A percentile compares a stretch with the other conserved stretches of the same genome.
These are phyloP conservation scores for Apiotrichum laibachii DNA, from an alignment of 1,284 basidiomycete species.

Conservation along the genomic window DNA sequence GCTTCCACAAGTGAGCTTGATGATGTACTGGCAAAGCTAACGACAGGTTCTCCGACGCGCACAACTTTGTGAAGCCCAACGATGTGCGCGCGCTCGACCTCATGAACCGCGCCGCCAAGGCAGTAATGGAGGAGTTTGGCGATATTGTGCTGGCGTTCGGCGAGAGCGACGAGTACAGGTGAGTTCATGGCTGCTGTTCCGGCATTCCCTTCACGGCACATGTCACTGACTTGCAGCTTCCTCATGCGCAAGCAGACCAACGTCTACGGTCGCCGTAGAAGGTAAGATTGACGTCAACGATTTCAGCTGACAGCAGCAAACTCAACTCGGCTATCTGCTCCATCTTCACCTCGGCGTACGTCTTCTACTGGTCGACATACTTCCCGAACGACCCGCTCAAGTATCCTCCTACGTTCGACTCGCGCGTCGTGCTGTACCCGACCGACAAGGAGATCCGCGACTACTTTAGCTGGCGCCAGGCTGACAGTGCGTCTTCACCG, in stretches of 20 bases:
- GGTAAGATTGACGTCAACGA: constrained; percentile 39
- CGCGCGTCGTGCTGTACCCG: constrained; percentile 83
- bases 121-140: constrained; percentile 75
- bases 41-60: constrained; percentile 75
- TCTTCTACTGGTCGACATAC: constrained; percentile 77
- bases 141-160: constrained; percentile 87
- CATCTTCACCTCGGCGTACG: constrained; percentile 87
- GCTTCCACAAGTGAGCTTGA: constrained; percentile 77
- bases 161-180: constrained; percentile 97
- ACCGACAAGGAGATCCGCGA: constrained; percentile 69
- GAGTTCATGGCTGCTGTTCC: constrained; percentile 25
- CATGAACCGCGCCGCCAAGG: constrained; percentile 86
- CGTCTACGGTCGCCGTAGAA: constrained; percentile 78
- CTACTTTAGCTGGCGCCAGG: constrained; percentile 94
- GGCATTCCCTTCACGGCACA: no score
- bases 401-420: constrained; percentile 90
- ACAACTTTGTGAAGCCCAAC: constrained; percentile 86
- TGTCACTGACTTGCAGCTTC: constrained; percentile 61
- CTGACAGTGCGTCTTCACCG: constrained; percentile 68
- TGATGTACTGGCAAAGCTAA: neutral
- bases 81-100: constrained; percentile 79
- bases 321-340: constrained; percentile 86
- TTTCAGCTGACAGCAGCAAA: constrained; percentile 58
- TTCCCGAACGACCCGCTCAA: constrained; percentile 67
- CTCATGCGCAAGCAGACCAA: constrained; percentile 71